Conservation (phyloP, 768 basidiomycete species). For the Ramaria sp. region DNA sequence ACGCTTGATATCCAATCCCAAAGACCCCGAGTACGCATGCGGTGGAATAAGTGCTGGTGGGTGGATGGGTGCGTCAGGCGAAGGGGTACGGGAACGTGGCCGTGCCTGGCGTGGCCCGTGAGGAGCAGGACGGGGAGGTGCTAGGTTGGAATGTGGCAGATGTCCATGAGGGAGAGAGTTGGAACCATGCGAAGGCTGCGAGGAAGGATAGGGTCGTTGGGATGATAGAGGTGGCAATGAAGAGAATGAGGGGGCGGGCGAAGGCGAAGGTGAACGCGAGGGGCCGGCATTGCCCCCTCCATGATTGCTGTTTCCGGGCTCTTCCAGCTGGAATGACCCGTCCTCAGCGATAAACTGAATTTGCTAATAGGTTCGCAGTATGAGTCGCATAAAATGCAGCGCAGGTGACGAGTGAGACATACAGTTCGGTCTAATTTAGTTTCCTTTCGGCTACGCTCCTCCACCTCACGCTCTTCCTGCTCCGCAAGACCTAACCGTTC, state of each 20-base stretch:
- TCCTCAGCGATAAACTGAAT: slow-evolving; percentile 13
- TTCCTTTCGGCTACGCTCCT: slow-evolving; percentile 64
- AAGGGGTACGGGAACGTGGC: slow-evolving; percentile 56
- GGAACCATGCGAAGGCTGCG: slow-evolving; percentile 14
- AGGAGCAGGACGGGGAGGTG: slow-evolving; percentile 54
- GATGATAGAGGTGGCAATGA: slow-evolving; percentile 28
- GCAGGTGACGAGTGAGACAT: slow-evolving; percentile 15
- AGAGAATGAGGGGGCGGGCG: slow-evolving; percentile 19
- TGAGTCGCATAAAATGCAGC: not conserved
- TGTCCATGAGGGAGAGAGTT: slow-evolving; percentile 10
- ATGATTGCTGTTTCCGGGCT: not conserved
- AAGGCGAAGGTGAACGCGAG: slow-evolving; percentile 24
- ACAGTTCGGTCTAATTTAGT: slow-evolving; percentile 58
- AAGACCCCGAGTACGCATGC: not conserved
- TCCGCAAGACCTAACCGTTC: slow-evolving; percentile 50
- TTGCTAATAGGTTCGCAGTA: slow-evolving; percentile 9
- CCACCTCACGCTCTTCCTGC: slow-evolving; percentile 42
- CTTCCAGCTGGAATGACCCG: slow-evolving; percentile 13
- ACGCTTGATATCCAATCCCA: slow-evolving; percentile 3
- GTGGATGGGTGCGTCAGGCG: slow-evolving; percentile 34
- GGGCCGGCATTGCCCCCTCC: slow-evolving; percentile 13
- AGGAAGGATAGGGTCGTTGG: slow-evolving; percentile 12
- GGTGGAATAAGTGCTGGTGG: not conserved
- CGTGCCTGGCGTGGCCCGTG: slow-evolving; percentile 53
- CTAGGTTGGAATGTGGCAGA: slow-evolving; percentile 28